phyloP scores from a whole-genome alignment of 371 early-diverging fungal genomes.

The Syncephalastrum racemosum region DNA sequence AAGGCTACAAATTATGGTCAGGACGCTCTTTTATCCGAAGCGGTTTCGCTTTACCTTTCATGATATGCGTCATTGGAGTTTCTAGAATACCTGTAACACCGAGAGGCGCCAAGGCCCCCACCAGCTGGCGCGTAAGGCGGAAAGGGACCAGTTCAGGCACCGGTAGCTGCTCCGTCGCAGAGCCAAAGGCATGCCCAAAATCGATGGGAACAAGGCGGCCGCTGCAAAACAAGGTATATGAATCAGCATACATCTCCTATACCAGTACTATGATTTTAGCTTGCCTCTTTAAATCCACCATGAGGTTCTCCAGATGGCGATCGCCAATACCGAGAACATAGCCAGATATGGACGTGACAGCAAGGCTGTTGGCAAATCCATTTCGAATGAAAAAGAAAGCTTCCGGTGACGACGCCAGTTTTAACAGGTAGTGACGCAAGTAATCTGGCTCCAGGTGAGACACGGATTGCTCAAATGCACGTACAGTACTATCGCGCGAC shows the following conservation, averaged over 20 bases:
- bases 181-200: constrained; percentile 79
- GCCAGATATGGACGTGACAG: constrained; percentile 60
- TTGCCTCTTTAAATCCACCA: constrained; percentile 47
- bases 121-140: constrained; percentile 61
- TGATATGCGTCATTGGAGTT: constrained; percentile 54
- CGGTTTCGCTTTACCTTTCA: constrained; percentile 43
- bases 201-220: constrained; percentile 69
- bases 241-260: background rate
- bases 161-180: constrained; percentile 67
- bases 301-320: constrained; percentile 69
- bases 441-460: constrained; percentile 24
- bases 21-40: background rate
- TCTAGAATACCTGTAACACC: constrained; percentile 55
- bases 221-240: constrained; percentile 18
- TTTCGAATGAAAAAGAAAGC: constrained; percentile 60
- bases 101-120: constrained; percentile 55
- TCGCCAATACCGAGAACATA: constrained; percentile 76
- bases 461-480: constrained; percentile 37
- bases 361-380: constrained; percentile 60
- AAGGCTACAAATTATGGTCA: constrained; percentile 37
- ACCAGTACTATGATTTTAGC: background rate
- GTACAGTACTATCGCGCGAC: constrained; percentile 41
- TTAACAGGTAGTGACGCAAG: constrained; percentile 46
- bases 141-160: constrained; percentile 74
- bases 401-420: constrained; percentile 63